phyloP scores from a whole-genome alignment of 768 basidiomycete species.

The Sutorius australiensis region DNA sequence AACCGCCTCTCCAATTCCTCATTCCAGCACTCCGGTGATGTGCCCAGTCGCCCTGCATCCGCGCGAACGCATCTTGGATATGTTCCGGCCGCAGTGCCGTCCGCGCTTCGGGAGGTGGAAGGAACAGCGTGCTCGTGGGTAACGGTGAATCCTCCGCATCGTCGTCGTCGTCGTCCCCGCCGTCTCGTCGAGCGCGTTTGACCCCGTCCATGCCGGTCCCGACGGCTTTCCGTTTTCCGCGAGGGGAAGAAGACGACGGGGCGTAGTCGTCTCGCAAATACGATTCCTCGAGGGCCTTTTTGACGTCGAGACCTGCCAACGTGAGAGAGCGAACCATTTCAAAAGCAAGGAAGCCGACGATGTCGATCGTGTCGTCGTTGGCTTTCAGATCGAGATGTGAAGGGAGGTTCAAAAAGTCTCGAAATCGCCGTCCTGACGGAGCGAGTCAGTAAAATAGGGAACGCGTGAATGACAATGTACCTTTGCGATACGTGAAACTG shows the following conservation, averaged over 20 bases:
- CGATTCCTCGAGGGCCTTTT: slow-evolving; percentile 72
- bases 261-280: slow-evolving; percentile 62
- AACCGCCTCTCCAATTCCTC: slow-evolving; percentile 85
- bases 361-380: slow-evolving; percentile 93
- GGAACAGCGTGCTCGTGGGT: slow-evolving; percentile 69
- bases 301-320: slow-evolving; percentile 81
- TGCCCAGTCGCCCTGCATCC: slow-evolving; percentile 86
- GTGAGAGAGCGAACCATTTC: slow-evolving; percentile 96
- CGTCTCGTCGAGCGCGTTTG: slow-evolving; percentile 52
- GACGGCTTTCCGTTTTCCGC: slow-evolving; percentile 66
- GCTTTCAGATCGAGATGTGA: slow-evolving; percentile 82
- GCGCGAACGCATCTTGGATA: slow-evolving; percentile 85
- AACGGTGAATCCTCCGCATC: slow-evolving; percentile 65
- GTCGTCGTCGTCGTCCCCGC: slow-evolving; percentile 44
- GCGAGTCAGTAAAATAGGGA: not conserved
- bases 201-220: slow-evolving; percentile 39
- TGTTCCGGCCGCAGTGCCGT: slow-evolving; percentile 79
- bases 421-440: slow-evolving; percentile 82
- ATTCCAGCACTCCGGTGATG: slow-evolving; percentile 81
- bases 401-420: slow-evolving; percentile 90
- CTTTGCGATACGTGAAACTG: slow-evolving; percentile 95
- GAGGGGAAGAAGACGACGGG: slow-evolving; percentile 42
- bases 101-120: slow-evolving; percentile 77
- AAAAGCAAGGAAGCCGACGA: slow-evolving; percentile 95
- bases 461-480: slow-evolving; percentile 35